These are phyloP conservation scores for Xylariaceae sp. DNA, from an alignment of 2,329 filamentous ascomycete genomes.

Conservation along the genomic window DNA sequence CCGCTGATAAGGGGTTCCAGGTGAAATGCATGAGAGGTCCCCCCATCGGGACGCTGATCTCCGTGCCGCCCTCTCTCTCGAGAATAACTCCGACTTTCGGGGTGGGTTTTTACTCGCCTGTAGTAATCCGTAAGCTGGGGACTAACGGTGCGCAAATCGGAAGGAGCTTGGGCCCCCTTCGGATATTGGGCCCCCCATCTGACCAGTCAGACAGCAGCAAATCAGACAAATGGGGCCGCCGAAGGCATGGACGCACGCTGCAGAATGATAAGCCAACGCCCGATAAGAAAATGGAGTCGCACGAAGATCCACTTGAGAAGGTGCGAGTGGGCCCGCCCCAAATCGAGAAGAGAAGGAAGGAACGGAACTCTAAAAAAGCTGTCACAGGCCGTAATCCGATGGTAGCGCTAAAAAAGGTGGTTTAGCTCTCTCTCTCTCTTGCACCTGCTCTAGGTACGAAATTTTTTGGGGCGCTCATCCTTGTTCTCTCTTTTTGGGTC, in stretches of 20 bases:
- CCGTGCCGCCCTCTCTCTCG: too few species aligned
- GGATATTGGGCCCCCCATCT: not conserved
- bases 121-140: not conserved
- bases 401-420: not conserved
- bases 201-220: not conserved
- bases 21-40: too few species aligned
- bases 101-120: not conserved
- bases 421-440: not conserved
- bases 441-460: conserved; percentile 4
- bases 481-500: not conserved
- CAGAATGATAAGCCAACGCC: not conserved
- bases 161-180: not conserved
- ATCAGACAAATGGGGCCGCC: not conserved
- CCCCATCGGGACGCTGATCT: too few species aligned
- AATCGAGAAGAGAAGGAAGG: not conserved
- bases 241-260: not conserved
- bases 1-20: too few species aligned
- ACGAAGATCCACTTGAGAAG: not conserved
- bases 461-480: conserved; percentile 15
- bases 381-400: not conserved
- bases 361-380: not conserved
- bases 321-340: not conserved
- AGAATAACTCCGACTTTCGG: not conserved
- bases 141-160: not conserved
- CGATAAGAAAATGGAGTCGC: not conserved